Conservation (phyloP, 176 grass and related monocot genomes). For the Oryza meyeriana region DNA sequence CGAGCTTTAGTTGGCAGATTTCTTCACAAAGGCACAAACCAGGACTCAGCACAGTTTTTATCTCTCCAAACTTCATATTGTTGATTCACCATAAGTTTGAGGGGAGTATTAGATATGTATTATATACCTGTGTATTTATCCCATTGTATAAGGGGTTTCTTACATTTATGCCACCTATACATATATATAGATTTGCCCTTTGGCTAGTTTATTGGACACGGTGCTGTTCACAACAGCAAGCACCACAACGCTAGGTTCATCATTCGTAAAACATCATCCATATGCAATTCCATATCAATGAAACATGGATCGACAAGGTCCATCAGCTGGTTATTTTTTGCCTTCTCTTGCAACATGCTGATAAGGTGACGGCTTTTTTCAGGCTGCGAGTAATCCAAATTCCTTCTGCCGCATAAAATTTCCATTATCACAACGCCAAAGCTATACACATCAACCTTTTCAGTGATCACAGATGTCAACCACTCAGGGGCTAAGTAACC, state of each 20-base stretch:
- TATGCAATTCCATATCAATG: slow-evolving; percentile 19
- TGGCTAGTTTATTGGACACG: too few relatives aligned
- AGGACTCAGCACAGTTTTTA: too few relatives aligned
- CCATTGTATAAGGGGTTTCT: too few relatives aligned
- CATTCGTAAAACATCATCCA: slow-evolving; percentile 30
- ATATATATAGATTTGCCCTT: too few relatives aligned
- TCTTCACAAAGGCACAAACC: too few relatives aligned
- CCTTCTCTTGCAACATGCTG: slow-evolving; percentile 37
- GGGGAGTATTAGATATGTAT: too few relatives aligned
- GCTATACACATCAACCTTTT: slow-evolving; percentile 52
- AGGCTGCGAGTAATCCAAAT: slow-evolving; percentile 42
- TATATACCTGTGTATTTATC: too few relatives aligned
- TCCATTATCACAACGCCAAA: slow-evolving; percentile 52
- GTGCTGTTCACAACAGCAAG: too few relatives aligned
- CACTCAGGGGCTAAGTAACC: slow-evolving; percentile 62
- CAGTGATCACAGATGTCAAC: slow-evolving; percentile 47
- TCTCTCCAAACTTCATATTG: too few relatives aligned
- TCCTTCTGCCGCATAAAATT: slow-evolving; percentile 55
- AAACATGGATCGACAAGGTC: slow-evolving; percentile 31
- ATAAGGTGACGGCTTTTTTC: slow-evolving; percentile 43
- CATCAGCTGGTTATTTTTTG: slow-evolving; percentile 12
- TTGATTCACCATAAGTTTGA: too few relatives aligned
- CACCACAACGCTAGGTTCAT: slow-evolving; percentile 54
- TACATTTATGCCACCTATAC: too few relatives aligned
- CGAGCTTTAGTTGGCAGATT: too few relatives aligned